A percentile compares a stretch with the other conserved stretches of the same genome.
Evolutionary conservation across 371 early-diverging fungal genomes (phyloP).

Genomic region (Mucor sp.): DNA sequence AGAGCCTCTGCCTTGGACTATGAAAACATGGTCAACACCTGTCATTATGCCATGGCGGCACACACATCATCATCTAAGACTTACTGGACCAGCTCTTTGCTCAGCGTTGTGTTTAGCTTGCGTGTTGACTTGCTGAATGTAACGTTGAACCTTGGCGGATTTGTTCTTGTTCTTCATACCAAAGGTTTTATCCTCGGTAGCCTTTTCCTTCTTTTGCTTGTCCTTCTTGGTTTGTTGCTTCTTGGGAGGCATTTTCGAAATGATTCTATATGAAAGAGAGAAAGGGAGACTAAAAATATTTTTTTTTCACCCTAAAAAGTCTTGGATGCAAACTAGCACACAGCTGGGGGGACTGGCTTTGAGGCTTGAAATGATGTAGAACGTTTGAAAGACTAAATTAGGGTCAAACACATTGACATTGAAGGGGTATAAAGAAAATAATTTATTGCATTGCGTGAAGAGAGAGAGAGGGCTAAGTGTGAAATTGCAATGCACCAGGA

Average conservation of each 20-base stretch:
- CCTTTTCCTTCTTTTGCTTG: conserved; percentile 79
- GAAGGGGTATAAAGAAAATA: background rate
- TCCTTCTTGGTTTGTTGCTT: conserved; percentile 62
- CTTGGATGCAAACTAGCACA: background rate
- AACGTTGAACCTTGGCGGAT: conserved; percentile 83
- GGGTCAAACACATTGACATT: background rate
- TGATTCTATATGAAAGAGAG: background rate
- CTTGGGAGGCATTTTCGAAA: conserved; percentile 77
- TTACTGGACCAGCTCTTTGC: background rate
- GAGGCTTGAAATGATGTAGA: background rate
- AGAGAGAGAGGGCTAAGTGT: too few species aligned
- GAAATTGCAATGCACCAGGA: background rate
- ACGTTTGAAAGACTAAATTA: background rate
- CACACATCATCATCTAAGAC: background rate
- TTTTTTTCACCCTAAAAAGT: conserved; percentile 1
- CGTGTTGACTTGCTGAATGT: conserved; percentile 88
- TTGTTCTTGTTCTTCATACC: conserved; percentile 98
- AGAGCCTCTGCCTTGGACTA: conserved; percentile 32
- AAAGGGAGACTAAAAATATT: conserved; percentile 6
- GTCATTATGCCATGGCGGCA: background rate
- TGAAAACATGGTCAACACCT: background rate
- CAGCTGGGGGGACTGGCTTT: conserved; percentile 3
- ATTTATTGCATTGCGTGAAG: background rate
- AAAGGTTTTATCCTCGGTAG: conserved; percentile 96
- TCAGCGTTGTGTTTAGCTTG: conserved; percentile 71